Conservation (phyloP, 2,329 filamentous ascomycete species). For the Colletotrichum sp. region DNA sequence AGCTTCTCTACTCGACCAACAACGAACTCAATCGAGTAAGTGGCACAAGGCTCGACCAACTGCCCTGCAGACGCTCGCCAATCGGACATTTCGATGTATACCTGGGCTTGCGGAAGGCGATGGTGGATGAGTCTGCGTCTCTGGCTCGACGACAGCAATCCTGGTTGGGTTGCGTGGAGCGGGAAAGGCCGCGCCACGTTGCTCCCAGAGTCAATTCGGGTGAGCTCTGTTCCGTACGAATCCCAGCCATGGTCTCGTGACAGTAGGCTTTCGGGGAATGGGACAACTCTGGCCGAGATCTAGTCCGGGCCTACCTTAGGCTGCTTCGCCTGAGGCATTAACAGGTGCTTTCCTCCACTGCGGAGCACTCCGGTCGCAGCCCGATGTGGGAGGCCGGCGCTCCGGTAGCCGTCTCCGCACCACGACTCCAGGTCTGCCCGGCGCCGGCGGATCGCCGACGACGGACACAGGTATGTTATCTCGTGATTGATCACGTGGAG, state of each 20-base stretch:
- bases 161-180: background rate
- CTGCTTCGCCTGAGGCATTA: background rate
- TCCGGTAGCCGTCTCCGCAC: background rate
- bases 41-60: background rate
- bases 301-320: background rate
- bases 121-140: background rate
- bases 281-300: constrained; percentile 5
- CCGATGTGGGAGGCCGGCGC: background rate
- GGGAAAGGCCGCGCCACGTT: background rate
- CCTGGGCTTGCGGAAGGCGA: background rate
- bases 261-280: background rate
- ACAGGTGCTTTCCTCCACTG: background rate
- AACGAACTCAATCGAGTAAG: background rate
- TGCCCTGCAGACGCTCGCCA: background rate
- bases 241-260: background rate
- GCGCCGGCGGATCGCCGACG: background rate
- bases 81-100: background rate
- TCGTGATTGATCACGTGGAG: background rate
- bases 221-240: background rate
- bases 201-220: background rate
- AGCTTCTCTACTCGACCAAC: background rate
- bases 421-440: background rate
- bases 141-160: background rate
- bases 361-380: background rate
- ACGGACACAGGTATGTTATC: background rate